Conservation (phyloP, 805 yeast genomes). For the Spathaspora passalidarum region DNA sequence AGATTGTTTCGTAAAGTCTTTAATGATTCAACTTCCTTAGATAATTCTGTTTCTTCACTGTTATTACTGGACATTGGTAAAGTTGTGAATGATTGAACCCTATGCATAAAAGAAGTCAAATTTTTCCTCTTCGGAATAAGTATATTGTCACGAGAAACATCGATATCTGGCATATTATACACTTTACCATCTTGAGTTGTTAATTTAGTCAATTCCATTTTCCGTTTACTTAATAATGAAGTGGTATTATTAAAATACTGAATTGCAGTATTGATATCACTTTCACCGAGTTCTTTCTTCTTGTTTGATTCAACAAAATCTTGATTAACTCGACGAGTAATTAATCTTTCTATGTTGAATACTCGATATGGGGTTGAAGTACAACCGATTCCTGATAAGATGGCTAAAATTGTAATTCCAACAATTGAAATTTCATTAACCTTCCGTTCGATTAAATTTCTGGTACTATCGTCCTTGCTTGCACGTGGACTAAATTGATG, state of each 20-base stretch:
- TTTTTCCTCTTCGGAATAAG: conserved; percentile 12
- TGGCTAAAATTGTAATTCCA: conserved; percentile 50
- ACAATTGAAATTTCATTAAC: conserved; percentile 45
- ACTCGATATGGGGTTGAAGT: conserved; percentile 41
- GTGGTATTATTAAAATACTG: conserved; percentile 42
- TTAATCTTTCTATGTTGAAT: conserved; percentile 11
- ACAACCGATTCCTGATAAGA: conserved; percentile 52
- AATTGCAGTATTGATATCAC: conserved; percentile 31
- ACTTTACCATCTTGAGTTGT: conserved; percentile 23
- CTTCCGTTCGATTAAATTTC: conserved; percentile 31
- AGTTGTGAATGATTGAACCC: conserved; percentile 41
- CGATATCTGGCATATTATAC: conserved; percentile 19
- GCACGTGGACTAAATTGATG: conserved; percentile 20
- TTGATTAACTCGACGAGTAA: neutral
- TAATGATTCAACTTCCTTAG: conserved; percentile 38
- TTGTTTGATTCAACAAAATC: conserved; percentile 1
- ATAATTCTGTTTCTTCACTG: conserved; percentile 31
- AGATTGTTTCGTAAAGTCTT: conserved; percentile 25
- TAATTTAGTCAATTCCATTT: conserved; percentile 24
- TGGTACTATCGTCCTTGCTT: conserved; percentile 7
- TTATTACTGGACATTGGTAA: conserved; percentile 18
- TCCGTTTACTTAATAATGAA: conserved; percentile 30
- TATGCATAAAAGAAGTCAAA: conserved; percentile 30
- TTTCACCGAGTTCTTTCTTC: conserved; percentile 19
- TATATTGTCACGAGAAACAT: conserved; percentile 3